Percentiles rank a stretch among this genome's conserved stretches.
These are phyloP conservation scores for Annona squamosa DNA, from an alignment of 164 flowering plant species.

Conservation along the genomic window DNA sequence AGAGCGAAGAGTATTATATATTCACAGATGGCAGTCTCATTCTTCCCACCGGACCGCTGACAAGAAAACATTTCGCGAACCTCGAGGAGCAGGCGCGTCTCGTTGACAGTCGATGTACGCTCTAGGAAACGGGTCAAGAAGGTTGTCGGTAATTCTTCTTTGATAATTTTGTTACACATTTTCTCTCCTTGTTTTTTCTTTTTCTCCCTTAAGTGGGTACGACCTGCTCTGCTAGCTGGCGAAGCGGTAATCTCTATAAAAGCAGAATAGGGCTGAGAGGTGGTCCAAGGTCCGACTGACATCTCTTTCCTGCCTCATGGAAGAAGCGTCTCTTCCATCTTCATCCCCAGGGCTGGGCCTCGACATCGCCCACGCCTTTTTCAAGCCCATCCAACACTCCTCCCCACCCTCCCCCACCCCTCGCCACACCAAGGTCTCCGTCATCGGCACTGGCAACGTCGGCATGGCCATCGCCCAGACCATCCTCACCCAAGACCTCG, in stretches of 20 bases:
- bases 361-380: conserved; percentile 48
- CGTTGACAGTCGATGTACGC: too few relatives aligned
- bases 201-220: neutral
- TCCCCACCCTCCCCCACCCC: conserved; percentile 46
- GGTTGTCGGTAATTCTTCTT: too few relatives aligned
- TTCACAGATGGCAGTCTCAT: too few relatives aligned
- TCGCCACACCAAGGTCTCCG: conserved; percentile 66
- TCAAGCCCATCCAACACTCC: conserved; percentile 42
- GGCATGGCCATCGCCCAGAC: conserved; percentile 86
- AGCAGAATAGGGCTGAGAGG: neutral
- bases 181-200: neutral
- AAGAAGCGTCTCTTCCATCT: neutral
- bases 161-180: too few relatives aligned
- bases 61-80: too few relatives aligned
- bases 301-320: neutral
- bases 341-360: conserved; percentile 40
- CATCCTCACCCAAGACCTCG: conserved; percentile 72
- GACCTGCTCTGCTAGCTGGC: neutral
- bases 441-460: conserved; percentile 61
- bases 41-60: too few relatives aligned
- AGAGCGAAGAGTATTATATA: too few relatives aligned
- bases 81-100: too few relatives aligned
- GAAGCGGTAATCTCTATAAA: neutral
- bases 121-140: too few relatives aligned
- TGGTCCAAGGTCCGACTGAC: too few relatives aligned